Evolutionary conservation across 345 rosid species (phyloP).

Genomic region (Turritis glabra): DNA sequence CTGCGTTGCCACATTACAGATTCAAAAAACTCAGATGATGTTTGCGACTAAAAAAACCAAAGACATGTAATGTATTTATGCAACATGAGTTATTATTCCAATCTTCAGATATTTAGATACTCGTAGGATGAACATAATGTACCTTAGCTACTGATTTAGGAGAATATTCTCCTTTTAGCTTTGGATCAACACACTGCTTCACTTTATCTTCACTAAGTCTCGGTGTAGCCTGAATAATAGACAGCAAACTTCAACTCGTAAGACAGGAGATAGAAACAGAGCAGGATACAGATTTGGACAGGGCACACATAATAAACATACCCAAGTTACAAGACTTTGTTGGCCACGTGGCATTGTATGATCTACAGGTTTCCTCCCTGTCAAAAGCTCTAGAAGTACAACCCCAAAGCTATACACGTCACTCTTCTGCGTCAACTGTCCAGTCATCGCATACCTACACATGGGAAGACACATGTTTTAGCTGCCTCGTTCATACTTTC

Average conservation of each 20-base stretch:
- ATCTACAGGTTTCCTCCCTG: conserved; percentile 43
- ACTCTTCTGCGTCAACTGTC: conserved; percentile 43
- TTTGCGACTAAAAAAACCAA: not conserved
- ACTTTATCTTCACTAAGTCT: conserved; percentile 98
- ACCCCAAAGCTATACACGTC: conserved; percentile 43
- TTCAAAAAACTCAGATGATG: not conserved
- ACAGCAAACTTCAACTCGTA: not conserved
- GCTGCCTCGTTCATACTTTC: not conserved
- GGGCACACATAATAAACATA: not conserved
- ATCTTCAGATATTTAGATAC: not conserved
- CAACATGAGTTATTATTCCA: not conserved
- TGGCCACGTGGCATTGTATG: conserved; percentile 45
- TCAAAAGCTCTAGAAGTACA: conserved; percentile 42
- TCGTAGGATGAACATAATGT: conserved; percentile 5
- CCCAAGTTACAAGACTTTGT: conserved; percentile 45
- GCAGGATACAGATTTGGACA: conserved; percentile 4
- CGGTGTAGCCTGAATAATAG: conserved; percentile 82
- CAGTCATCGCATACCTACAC: conserved; percentile 43
- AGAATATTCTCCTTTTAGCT: conserved; percentile 89
- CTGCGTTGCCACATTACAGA: conserved; percentile 44
- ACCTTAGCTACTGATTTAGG: conserved; percentile 97
- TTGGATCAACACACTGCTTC: conserved; percentile 96
- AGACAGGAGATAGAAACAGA: not conserved
- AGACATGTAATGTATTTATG: not conserved
- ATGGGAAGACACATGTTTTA: conserved; percentile 4